phyloP scores from a whole-genome alignment of 495 filamentous ascomycete species.

The Massariosphaeria phaeospora region DNA sequence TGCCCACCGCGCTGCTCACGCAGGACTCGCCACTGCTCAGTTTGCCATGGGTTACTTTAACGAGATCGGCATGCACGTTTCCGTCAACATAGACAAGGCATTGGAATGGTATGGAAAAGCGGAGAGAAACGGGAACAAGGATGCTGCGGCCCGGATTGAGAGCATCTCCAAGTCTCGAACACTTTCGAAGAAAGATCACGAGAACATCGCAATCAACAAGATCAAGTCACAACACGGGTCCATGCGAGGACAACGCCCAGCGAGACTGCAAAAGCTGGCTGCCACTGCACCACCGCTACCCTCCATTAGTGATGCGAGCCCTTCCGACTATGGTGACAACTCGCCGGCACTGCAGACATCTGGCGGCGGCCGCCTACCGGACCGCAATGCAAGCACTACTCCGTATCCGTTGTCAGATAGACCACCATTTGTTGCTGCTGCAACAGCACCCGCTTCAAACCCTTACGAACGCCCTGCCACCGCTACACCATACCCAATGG shows the following conservation, averaged over 20 bases:
- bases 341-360: slow-evolving; percentile 7
- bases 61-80: slow-evolving; percentile 88
- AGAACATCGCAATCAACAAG: slow-evolving; percentile 78
- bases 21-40: slow-evolving; percentile 81
- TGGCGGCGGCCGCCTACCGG: slow-evolving; percentile 12
- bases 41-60: slow-evolving; percentile 98
- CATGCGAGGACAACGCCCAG: slow-evolving; percentile 64
- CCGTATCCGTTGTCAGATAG: slow-evolving; percentile 41
- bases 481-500: slow-evolving; percentile 62
- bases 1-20: slow-evolving; percentile 75
- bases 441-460: slow-evolving; percentile 37
- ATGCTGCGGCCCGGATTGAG: slow-evolving; percentile 75
- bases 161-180: slow-evolving; percentile 81
- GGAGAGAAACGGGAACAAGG: slow-evolving; percentile 84
- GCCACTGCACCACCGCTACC: slow-evolving; percentile 31
- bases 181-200: slow-evolving; percentile 84
- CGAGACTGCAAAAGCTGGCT: slow-evolving; percentile 52
- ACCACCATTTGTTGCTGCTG: slow-evolving; percentile 43
- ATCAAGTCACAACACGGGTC: slow-evolving; percentile 94
- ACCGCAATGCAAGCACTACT: slow-evolving; percentile 28
- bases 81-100: slow-evolving; percentile 75
- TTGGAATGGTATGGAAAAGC: slow-evolving; percentile 87
- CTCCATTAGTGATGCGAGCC: slow-evolving; percentile 26
- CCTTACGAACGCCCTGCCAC: slow-evolving; percentile 45
- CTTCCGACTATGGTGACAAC: slow-evolving; percentile 28